Evolutionary conservation across 768 basidiomycete genomes (phyloP).

Genomic region (Peribolospora baueri): DNA sequence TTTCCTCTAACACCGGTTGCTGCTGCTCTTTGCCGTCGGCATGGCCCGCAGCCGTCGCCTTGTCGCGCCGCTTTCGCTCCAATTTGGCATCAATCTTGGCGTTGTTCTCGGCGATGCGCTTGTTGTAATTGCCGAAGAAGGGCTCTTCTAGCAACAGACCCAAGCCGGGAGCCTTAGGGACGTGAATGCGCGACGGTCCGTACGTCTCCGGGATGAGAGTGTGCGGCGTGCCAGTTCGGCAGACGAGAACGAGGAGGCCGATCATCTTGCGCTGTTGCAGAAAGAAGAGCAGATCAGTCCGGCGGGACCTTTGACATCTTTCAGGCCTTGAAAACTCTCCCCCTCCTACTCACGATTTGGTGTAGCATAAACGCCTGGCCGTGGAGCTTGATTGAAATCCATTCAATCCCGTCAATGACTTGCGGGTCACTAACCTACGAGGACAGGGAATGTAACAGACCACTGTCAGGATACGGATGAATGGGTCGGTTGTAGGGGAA

Average conservation of each 20-base stretch:
- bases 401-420: slow-evolving; percentile 74
- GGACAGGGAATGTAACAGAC: background rate
- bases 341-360: slow-evolving; percentile 36
- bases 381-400: slow-evolving; percentile 79
- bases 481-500: background rate
- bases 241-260: slow-evolving; percentile 50
- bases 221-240: slow-evolving; percentile 49
- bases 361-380: slow-evolving; percentile 99
- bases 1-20: slow-evolving; percentile 9
- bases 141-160: slow-evolving; percentile 62
- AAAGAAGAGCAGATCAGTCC: background rate
- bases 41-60: background rate
- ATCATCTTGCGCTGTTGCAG: slow-evolving; percentile 80
- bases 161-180: slow-evolving; percentile 88
- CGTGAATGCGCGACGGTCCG: slow-evolving; percentile 45
- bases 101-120: slow-evolving; percentile 15
- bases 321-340: background rate
- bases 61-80: slow-evolving; percentile 1
- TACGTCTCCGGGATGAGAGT: slow-evolving; percentile 47
- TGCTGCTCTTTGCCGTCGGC: slow-evolving; percentile 27
- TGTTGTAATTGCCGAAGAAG: slow-evolving; percentile 23
- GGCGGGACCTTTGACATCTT: background rate
- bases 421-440: slow-evolving; percentile 54
- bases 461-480: background rate
- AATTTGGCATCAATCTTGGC: slow-evolving; percentile 10